phyloP scores from a whole-genome alignment of 768 basidiomycete species.

The Lactarius deliciosus region DNA sequence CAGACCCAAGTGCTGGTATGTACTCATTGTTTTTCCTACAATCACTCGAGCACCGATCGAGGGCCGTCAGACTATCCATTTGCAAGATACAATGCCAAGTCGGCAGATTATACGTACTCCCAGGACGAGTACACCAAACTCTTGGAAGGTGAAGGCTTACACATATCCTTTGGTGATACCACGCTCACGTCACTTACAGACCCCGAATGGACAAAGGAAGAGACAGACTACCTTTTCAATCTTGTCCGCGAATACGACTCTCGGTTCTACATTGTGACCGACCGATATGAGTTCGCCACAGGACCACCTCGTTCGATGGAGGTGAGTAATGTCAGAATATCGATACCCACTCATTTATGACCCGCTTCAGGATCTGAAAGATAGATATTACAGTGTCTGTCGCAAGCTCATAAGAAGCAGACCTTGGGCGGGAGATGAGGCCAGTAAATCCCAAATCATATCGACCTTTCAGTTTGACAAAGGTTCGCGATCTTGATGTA shows the following conservation, averaged over 20 bases:
- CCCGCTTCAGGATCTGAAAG: conserved; percentile 76
- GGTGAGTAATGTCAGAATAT: conserved; percentile 42
- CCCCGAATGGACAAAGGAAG: conserved; percentile 85
- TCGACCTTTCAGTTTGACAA: conserved; percentile 85
- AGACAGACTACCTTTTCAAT: conserved; percentile 89
- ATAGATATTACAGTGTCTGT: conserved; percentile 90
- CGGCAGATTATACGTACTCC: conserved; percentile 67
- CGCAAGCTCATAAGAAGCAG: conserved; percentile 81
- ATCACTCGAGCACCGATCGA: neutral
- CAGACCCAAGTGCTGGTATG: conserved; percentile 57
- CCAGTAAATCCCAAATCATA: conserved; percentile 62
- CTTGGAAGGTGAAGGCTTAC: conserved; percentile 58
- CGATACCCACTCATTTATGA: conserved; percentile 7
- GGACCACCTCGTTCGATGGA: conserved; percentile 62
- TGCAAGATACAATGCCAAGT: conserved; percentile 75
- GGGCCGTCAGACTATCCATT: conserved; percentile 66
- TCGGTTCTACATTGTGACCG: conserved; percentile 86
- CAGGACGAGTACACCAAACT: conserved; percentile 85
- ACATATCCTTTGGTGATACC: neutral
- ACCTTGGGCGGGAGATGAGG: conserved; percentile 83
- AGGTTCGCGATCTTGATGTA: conserved; percentile 45
- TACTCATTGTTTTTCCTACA: conserved; percentile 11
- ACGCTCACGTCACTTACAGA: conserved; percentile 44
- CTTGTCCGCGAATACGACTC: conserved; percentile 80
- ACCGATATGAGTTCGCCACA: conserved; percentile 79